phyloP scores from a whole-genome alignment of 345 rosid species.

The Eucalyptus globulus region DNA sequence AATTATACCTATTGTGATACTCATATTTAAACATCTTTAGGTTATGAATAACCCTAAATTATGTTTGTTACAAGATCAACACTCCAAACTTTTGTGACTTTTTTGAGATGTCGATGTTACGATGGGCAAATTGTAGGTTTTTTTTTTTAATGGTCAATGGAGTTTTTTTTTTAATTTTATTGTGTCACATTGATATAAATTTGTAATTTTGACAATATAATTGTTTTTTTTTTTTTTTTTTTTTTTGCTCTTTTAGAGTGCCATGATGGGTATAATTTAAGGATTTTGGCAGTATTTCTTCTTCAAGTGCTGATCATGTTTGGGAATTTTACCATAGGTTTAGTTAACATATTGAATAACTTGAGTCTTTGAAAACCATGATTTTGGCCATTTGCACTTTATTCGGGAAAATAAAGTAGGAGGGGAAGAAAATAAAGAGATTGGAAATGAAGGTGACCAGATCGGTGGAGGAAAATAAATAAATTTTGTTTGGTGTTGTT shows the following conservation, averaged over 20 bases:
- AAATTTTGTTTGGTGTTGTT: not conserved
- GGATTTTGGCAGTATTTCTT: not conserved
- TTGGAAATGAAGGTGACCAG: not conserved
- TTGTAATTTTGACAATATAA: not conserved
- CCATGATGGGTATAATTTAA: not conserved
- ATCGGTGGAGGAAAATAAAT: not conserved
- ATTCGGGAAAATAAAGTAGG: not conserved
- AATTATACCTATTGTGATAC: not conserved
- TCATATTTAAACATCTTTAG: not conserved
- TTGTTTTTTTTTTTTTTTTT: not conserved
- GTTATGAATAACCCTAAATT: not conserved
- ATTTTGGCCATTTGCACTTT: not conserved
- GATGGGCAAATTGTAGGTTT: not conserved
- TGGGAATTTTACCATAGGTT: not conserved
- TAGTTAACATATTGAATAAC: not conserved
- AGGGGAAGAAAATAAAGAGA: not conserved
- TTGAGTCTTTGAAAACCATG: not conserved
- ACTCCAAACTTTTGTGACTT: not conserved
- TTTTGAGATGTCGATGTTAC: not conserved
- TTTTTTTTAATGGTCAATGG: not conserved
- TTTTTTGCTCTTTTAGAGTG: not conserved
- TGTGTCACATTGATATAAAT: not conserved
- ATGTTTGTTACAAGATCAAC: not conserved
- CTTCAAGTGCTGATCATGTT: not conserved
- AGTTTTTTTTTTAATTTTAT: not conserved